Conservation (phyloP, 2,329 filamentous ascomycete species). For the Botryotinia globosa region DNA sequence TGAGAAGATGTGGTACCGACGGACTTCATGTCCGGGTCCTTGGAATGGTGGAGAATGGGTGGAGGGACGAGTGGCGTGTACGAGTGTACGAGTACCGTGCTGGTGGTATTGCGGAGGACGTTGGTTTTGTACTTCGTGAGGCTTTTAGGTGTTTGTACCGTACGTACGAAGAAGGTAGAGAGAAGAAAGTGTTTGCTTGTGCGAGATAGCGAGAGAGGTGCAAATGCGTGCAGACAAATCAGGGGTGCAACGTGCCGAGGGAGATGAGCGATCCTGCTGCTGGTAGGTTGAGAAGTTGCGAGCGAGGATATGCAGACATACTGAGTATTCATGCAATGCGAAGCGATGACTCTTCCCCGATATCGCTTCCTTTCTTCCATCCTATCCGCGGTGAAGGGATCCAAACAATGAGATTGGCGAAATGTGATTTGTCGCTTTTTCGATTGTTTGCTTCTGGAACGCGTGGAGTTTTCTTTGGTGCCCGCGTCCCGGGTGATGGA, state of each 20-base stretch:
- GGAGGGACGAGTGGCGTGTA: not conserved
- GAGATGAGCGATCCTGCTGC: not conserved
- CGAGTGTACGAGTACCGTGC: conserved; percentile 6
- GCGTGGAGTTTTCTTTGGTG: not conserved
- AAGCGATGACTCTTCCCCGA: not conserved
- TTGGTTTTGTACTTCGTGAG: not conserved
- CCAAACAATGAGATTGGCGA: conserved; percentile 8
- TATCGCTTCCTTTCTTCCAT: not conserved
- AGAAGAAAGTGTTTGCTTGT: not conserved
- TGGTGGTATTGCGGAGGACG: not conserved
- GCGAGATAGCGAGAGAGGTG: not conserved
- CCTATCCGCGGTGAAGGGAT: not conserved
- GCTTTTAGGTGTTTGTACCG: not conserved
- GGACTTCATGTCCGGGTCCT: not conserved
- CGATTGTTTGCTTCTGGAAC: conserved; percentile 6
- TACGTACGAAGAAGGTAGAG: not conserved
- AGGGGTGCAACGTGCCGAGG: conserved; percentile 9
- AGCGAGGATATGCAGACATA: not conserved
- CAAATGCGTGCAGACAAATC: not conserved
- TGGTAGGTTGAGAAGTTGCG: not conserved
- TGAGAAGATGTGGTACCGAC: not conserved
- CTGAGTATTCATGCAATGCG: not conserved
- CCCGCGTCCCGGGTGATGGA: not conserved
- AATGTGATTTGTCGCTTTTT: conserved; percentile 16
- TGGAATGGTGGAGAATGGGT: not conserved